These are phyloP conservation scores for Spergularia marina DNA, from an alignment of 148 eudicot species.

Conservation along the genomic window DNA sequence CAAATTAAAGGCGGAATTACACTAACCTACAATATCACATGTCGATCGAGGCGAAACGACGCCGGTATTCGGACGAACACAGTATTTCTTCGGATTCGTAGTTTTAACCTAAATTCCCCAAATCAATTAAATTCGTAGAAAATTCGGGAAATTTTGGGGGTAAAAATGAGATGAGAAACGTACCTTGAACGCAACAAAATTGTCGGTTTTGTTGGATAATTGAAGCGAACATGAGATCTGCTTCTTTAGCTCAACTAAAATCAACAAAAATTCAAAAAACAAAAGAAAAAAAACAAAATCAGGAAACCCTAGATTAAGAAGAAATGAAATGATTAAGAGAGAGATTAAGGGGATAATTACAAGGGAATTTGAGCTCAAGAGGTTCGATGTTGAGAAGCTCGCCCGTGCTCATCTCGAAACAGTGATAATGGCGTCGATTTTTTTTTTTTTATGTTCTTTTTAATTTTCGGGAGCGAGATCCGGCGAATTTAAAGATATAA, in stretches of 20 bases:
- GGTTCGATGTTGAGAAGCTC: slow-evolving; percentile 82
- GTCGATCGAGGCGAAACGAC: slow-evolving; percentile 63
- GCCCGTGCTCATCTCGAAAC: slow-evolving; percentile 58
- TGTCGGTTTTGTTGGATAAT: slow-evolving; percentile 63
- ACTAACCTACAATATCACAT: slow-evolving; percentile 57
- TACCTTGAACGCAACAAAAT: slow-evolving; percentile 90
- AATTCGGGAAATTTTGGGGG: not conserved
- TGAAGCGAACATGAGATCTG: slow-evolving; percentile 84
- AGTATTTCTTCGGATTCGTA: slow-evolving; percentile 84
- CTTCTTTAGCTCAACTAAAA: slow-evolving; percentile 83
- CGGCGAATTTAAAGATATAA: slow-evolving; percentile 7
- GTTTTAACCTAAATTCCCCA: slow-evolving; percentile 57
- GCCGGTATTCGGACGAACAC: slow-evolving; percentile 82
- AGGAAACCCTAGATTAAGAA: slow-evolving; percentile 20
- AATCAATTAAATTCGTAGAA: not conserved
- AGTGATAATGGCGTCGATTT: slow-evolving; percentile 6
- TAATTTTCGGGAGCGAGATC: slow-evolving; percentile 18
- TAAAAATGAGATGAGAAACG: not conserved
- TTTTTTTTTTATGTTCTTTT: not conserved
- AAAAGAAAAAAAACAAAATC: slow-evolving; percentile 7
- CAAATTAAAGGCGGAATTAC: not conserved
- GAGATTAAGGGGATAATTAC: slow-evolving; percentile 25
- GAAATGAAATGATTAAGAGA: slow-evolving; percentile 12
- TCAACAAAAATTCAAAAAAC: slow-evolving; percentile 15
- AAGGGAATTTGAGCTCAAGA: slow-evolving; percentile 69